Evolutionary conservation across 2,329 filamentous ascomycete species (phyloP).

Genomic region (Teratosphaeria pseudoeucalypti): DNA sequence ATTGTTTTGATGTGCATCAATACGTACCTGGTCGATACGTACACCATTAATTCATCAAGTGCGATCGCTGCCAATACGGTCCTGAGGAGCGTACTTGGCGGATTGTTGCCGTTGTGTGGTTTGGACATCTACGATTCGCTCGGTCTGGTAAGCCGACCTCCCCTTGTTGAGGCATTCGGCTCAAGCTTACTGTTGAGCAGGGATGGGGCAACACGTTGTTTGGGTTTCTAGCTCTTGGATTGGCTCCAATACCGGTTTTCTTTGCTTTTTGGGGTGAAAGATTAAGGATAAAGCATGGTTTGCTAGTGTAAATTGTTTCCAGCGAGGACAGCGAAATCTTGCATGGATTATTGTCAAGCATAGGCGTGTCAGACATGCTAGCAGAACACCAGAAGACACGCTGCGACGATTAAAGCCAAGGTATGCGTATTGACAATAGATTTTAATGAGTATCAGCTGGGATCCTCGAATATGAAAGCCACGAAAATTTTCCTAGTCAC

Average conservation of each 20-base stretch:
- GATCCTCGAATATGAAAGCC: too few species aligned
- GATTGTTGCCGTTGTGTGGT: constrained; percentile 48
- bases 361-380: background rate
- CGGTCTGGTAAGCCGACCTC: constrained; percentile 29
- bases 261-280: constrained; percentile 38
- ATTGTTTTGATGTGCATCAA: constrained; percentile 15
- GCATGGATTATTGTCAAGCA: background rate
- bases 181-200: background rate
- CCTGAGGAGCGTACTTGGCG: constrained; percentile 46
- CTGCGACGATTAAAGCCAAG: background rate
- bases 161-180: background rate
- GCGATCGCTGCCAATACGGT: constrained; percentile 58
- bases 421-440: too few species aligned
- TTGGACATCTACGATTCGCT: constrained; percentile 49
- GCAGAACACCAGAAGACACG: background rate
- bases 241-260: constrained; percentile 36
- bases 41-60: constrained; percentile 42
- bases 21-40: constrained; percentile 51
- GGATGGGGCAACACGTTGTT: constrained; percentile 51
- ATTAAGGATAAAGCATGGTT: constrained; percentile 1
- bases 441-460: too few species aligned
- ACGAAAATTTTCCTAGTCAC: too few species aligned
- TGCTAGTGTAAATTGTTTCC: background rate
- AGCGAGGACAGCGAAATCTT: background rate
- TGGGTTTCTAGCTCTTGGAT: constrained; percentile 39